A percentile compares a stretch with the other conserved stretches of the same genome.
phyloP scores from a whole-genome alignment of 345 rosid species.

The Boechera divaricarpa region DNA sequence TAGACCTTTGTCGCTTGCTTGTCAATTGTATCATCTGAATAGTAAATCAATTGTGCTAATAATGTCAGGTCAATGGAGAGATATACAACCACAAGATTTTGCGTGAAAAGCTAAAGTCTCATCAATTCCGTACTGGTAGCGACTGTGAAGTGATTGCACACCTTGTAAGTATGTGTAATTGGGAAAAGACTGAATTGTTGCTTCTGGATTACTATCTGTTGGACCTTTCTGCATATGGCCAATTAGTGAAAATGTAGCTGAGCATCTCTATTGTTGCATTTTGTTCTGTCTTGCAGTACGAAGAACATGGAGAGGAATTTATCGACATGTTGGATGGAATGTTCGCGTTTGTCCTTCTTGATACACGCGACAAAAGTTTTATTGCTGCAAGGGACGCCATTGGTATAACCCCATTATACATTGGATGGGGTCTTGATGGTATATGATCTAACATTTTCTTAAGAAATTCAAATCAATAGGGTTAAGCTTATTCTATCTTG shows the following conservation, averaged over 20 bases:
- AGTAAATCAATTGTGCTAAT: not conserved
- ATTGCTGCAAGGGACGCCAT: slow-evolving; percentile 82
- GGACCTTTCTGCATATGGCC: not conserved
- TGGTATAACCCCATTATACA: slow-evolving; percentile 75
- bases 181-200: not conserved
- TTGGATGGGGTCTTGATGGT: slow-evolving; percentile 94
- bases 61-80: slow-evolving; percentile 75
- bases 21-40: not conserved
- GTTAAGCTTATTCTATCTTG: not conserved
- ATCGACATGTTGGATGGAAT: slow-evolving; percentile 82
- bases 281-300: slow-evolving; percentile 59
- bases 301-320: slow-evolving; percentile 80
- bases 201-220: not conserved
- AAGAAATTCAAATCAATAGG: not conserved
- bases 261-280: slow-evolving; percentile 13
- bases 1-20: not conserved
- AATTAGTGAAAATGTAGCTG: not conserved
- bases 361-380: slow-evolving; percentile 74
- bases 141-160: slow-evolving; percentile 92
- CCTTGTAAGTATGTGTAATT: slow-evolving; percentile 58
- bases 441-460: not conserved
- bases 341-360: slow-evolving; percentile 85
- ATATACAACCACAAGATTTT: slow-evolving; percentile 74
- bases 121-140: slow-evolving; percentile 74
- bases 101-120: slow-evolving; percentile 61